These are phyloP conservation scores for Erysimum pusillum DNA, from an alignment of 441 rosid species.

Conservation along the genomic window DNA sequence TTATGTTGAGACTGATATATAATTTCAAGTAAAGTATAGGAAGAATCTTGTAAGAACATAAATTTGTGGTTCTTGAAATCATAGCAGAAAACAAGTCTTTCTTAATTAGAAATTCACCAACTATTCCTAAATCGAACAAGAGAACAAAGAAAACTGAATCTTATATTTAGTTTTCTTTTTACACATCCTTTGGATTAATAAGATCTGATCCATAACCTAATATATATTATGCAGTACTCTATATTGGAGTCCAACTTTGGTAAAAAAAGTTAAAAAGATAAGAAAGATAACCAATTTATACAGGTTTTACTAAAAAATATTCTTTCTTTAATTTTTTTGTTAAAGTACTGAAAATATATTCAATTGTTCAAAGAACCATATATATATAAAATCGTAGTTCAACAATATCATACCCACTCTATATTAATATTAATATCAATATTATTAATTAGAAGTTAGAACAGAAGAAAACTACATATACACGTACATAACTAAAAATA, in stretches of 20 bases:
- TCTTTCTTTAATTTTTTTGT: too few species aligned
- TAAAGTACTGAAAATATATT: background rate
- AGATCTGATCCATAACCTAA: too few species aligned
- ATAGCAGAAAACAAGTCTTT: background rate
- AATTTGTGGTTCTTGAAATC: background rate
- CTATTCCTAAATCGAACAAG: background rate
- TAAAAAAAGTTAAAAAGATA: background rate
- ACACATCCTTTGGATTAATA: too few species aligned
- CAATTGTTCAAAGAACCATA: constrained; percentile 16
- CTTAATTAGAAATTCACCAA: background rate
- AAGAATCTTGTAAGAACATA: background rate
- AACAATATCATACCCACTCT: constrained; percentile 40
- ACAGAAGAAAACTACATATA: background rate
- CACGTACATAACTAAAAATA: background rate
- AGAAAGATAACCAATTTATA: background rate
- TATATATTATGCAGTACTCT: too few species aligned
- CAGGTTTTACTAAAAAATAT: constrained; percentile 1
- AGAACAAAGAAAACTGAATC: background rate
- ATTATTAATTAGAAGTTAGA: background rate
- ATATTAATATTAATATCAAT: background rate
- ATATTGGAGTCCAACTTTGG: too few species aligned
- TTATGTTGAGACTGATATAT: background rate
- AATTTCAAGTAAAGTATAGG: background rate
- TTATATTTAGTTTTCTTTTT: background rate
- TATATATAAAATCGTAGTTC: constrained; percentile 27